Evolutionary conservation across 2,329 filamentous ascomycete species (phyloP).

Genomic region (Colletotrichum paranaense): DNA sequence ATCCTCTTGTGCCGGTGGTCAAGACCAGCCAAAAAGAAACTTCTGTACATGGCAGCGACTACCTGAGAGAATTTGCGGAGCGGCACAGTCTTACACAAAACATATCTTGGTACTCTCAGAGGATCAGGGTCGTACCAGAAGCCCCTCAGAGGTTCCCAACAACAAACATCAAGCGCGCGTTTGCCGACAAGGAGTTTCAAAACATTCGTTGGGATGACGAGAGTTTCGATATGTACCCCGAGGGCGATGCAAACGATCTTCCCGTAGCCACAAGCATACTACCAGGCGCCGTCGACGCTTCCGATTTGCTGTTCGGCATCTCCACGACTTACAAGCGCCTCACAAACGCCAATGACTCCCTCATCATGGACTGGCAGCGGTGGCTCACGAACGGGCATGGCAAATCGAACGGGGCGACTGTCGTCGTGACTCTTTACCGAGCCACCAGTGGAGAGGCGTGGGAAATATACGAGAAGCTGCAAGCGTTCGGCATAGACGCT

Average conservation of each 20-base stretch:
- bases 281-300: slow-evolving; percentile 50
- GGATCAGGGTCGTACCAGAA: background rate
- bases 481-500: slow-evolving; percentile 19
- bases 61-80: slow-evolving; percentile 21
- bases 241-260: slow-evolving; percentile 42
- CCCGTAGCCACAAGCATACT: slow-evolving; percentile 45
- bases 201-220: slow-evolving; percentile 24
- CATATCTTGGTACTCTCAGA: slow-evolving; percentile 22
- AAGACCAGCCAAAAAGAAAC: background rate
- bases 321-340: slow-evolving; percentile 55
- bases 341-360: slow-evolving; percentile 49
- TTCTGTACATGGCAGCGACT: background rate
- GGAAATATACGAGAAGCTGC: slow-evolving; percentile 40
- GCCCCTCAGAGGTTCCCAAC: background rate
- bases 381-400: slow-evolving; percentile 57
- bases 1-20: slow-evolving; percentile 27
- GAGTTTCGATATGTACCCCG: background rate
- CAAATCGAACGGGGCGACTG: slow-evolving; percentile 54
- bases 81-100: slow-evolving; percentile 20
- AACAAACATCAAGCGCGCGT: slow-evolving; percentile 12
- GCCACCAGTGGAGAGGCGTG: slow-evolving; percentile 47
- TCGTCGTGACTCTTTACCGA: slow-evolving; percentile 55
- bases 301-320: slow-evolving; percentile 47
- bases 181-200: slow-evolving; percentile 3
- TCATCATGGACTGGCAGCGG: slow-evolving; percentile 55